These are phyloP conservation scores for Wickerhamomyces canadensis DNA, from an alignment of 805 yeast species.

Conservation along the genomic window DNA sequence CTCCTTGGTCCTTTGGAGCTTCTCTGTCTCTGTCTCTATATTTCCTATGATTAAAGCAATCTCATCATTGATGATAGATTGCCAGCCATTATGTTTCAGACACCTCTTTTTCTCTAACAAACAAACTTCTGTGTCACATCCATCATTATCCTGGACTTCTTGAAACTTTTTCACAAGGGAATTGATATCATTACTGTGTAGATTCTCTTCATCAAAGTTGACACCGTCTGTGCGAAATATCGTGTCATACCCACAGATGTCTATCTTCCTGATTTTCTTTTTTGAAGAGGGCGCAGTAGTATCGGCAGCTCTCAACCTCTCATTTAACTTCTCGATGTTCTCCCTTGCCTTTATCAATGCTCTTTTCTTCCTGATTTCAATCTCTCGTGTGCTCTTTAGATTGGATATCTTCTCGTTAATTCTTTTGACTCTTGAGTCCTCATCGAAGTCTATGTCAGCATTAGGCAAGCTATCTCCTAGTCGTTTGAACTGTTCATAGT, in stretches of 20 bases:
- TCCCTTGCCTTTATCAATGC: constrained; percentile 21
- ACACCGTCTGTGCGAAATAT: constrained; percentile 14
- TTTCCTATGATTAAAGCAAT: constrained; percentile 30
- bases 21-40: constrained; percentile 15
- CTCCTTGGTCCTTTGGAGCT: constrained; percentile 24
- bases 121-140: constrained; percentile 31
- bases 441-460: constrained; percentile 25
- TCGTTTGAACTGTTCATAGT: constrained; percentile 18
- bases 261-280: constrained; percentile 32
- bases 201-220: constrained; percentile 15
- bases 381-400: constrained; percentile 1
- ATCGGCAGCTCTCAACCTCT: constrained; percentile 10
- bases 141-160: constrained; percentile 5
- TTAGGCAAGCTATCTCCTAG: constrained; percentile 40
- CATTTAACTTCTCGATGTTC: constrained; percentile 22
- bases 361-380: constrained; percentile 10
- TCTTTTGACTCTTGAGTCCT: constrained; percentile 8
- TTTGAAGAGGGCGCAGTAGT: constrained; percentile 1
- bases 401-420: neutral
- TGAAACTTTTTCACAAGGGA: constrained; percentile 4
- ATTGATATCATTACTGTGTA: constrained; percentile 13
- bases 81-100: constrained; percentile 48
- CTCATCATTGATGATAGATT: constrained; percentile 28
- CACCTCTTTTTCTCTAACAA: constrained; percentile 52
- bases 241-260: constrained; percentile 49